Conservation (phyloP, 768 basidiomycete genomes). For the Coprinopsis strossmayeri region DNA sequence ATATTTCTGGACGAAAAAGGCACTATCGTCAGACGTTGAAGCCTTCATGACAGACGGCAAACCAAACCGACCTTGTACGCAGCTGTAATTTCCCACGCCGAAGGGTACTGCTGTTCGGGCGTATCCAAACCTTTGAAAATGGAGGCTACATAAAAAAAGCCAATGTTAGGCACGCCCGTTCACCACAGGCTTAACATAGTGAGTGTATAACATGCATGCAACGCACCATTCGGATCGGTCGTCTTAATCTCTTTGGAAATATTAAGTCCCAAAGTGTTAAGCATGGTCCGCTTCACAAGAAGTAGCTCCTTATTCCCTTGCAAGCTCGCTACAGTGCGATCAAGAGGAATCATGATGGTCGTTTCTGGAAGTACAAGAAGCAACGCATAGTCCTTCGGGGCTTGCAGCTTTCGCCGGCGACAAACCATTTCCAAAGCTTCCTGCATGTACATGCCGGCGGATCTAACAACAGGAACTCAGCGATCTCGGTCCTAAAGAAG, state of each 20-base stretch:
- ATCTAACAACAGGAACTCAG: conserved; percentile 29
- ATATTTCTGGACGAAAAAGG: conserved; percentile 55
- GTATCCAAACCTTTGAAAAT: conserved; percentile 89
- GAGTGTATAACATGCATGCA: neutral
- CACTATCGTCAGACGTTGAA: neutral
- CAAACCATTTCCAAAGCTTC: conserved; percentile 88
- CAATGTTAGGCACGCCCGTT: no score
- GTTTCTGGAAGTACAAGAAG: conserved; percentile 62
- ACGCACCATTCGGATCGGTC: conserved; percentile 86
- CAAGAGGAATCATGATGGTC: conserved; percentile 81
- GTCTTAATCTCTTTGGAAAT: conserved; percentile 62
- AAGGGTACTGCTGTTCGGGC: conserved; percentile 47
- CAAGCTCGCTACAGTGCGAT: conserved; percentile 93
- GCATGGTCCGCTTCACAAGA: conserved; percentile 71
- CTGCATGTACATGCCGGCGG: conserved; percentile 94
- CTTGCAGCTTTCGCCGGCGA: conserved; percentile 54
- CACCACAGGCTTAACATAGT: no score
- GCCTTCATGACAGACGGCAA: no score
- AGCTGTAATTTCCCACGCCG: conserved; percentile 71
- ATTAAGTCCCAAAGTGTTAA: conserved; percentile 65
- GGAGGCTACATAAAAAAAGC: conserved; percentile 48
- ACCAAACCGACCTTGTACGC: conserved; percentile 67
- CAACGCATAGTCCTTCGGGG: conserved; percentile 80
- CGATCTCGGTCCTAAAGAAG: neutral
- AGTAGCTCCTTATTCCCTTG: conserved; percentile 82